Percentiles rank a stretch among this genome's conserved stretches.
Conservation (phyloP, 768 basidiomycete species). For the Paxillus rubicundulus region DNA sequence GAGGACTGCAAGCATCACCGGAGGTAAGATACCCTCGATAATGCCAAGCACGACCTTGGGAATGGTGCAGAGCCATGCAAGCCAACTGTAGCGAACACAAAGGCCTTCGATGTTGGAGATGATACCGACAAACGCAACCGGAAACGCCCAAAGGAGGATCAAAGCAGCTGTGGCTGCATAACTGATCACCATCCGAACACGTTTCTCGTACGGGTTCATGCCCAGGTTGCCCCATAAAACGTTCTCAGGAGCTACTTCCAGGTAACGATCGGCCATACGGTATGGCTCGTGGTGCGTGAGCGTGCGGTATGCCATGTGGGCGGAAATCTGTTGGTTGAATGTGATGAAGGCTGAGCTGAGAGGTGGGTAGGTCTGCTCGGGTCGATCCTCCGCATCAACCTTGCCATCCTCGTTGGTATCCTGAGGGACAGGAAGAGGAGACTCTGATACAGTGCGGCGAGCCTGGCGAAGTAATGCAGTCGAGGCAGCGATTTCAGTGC, state of each 20-base stretch:
- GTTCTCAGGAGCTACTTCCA: conserved; percentile 84
- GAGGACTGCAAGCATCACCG: conserved; percentile 82
- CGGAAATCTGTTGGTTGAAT: conserved; percentile 90
- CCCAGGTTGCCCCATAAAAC: conserved; percentile 91
- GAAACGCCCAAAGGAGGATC: conserved; percentile 87
- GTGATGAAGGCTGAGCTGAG: conserved; percentile 80
- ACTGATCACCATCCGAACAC: conserved; percentile 61
- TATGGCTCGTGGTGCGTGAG: conserved; percentile 81
- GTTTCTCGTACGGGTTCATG: conserved; percentile 85
- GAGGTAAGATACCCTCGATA: conserved; percentile 85
- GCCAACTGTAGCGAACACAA: conserved; percentile 61
- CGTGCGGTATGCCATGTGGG: conserved; percentile 79
- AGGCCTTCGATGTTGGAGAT: conserved; percentile 79
- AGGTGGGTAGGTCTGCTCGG: conserved; percentile 47
- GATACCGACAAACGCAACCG: conserved; percentile 82
- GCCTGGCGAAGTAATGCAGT: conserved; percentile 52
- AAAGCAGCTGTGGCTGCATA: conserved; percentile 76
- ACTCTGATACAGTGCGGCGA: conserved; percentile 30
- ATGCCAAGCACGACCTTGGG: conserved; percentile 71
- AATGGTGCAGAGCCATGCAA: conserved; percentile 80
- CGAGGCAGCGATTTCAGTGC: conserved; percentile 64
- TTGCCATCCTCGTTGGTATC: conserved; percentile 14
- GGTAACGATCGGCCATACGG: conserved; percentile 70
- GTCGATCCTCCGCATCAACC: conserved; percentile 6
- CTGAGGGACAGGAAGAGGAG: conserved; percentile 21